Base-by-base conservation (phyloP, 2,329 filamentous ascomycete genomes). In the Xylaria sp. region DNA sequence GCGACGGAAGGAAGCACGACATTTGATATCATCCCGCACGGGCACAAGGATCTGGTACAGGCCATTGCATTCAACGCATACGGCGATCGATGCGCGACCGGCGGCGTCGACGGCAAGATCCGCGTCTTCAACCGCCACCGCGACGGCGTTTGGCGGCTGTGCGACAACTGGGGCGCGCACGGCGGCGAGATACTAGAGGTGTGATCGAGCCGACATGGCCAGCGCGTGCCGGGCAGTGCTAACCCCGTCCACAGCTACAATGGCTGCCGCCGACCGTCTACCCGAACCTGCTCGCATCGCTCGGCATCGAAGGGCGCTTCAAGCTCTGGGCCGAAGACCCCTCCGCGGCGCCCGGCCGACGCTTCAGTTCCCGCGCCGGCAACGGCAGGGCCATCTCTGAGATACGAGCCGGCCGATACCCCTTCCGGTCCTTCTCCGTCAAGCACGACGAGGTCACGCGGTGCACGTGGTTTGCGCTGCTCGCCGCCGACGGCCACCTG, bases 261-360 rank as follows among this genome's bases (percentile, higher is more conserved):
- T 98, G 94, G 93, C 91, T 96, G 59, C 92, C 93, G 1, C 91
- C 93, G 0, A 94, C 91, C 65, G 88, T 95, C 62, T 95, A 95
- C 68, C 92, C 87, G 37, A 88, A 95, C 73, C 86, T 96, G 70
- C 82, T 98, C 68, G 93, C 90, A 58, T 96, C 91, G 55, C 90
- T 97, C 62, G 92, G 91, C 65, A 90, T 94, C 71, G 94, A 97
- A 71, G 92, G 94, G 71, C 89, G 89, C 75, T 92, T 96, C 80
- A 92, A 93, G 74, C 83, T 98, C 67, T 98, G 94, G 94, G 89
- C 91, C 63, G 94, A 97, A 78, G 92, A 97, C 76, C 88, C 90
- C 15, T 90, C 89, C 1, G 90, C 95, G 49, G 84, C 90, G 1
- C 88, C 89, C 0, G 92, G 93, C 31, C 87, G 90, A 31, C 89